Evolutionary conservation across 495 filamentous ascomycete genomes (phyloP).

Genomic region (Tuber indicum): DNA sequence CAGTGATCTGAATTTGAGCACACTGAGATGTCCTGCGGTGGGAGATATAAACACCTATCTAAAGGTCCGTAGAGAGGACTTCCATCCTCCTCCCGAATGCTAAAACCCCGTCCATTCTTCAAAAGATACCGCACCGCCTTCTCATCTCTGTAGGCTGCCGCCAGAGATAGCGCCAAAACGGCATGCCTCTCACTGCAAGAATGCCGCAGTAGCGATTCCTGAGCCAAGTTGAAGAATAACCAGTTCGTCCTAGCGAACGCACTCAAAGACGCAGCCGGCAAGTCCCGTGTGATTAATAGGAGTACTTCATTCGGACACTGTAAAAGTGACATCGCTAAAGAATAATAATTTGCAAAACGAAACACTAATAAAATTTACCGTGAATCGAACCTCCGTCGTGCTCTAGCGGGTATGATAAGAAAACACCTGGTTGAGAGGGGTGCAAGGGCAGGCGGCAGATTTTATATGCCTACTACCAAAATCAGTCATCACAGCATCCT

Average conservation of each 20-base stretch:
- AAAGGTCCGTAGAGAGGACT: not conserved
- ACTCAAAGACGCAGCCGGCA: not conserved
- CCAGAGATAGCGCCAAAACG: not conserved
- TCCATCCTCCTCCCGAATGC: not conserved
- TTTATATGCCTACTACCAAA: not conserved
- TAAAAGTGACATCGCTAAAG: not conserved
- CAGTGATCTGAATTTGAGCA: not conserved
- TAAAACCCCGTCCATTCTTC: not conserved
- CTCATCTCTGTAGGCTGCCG: not conserved
- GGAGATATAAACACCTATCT: not conserved
- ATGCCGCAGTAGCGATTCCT: not conserved
- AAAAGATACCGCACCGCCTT: not conserved
- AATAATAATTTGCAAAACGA: not conserved
- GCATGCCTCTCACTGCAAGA: not conserved
- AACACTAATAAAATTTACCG: not conserved
- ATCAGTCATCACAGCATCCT: not conserved
- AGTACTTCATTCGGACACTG: conserved; percentile 3
- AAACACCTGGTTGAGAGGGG: not conserved
- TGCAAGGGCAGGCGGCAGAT: not conserved
- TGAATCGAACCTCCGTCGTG: not conserved
- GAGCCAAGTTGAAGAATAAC: not conserved
- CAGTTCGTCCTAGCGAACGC: not conserved
- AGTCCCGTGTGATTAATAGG: not conserved
- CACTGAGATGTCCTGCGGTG: not conserved
- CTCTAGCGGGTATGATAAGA: not conserved